A percentile compares a stretch with the other conserved stretches of the same genome.
Evolutionary conservation across 306 rosid species (phyloP).

Genomic region (Dalbergia oliveri): DNA sequence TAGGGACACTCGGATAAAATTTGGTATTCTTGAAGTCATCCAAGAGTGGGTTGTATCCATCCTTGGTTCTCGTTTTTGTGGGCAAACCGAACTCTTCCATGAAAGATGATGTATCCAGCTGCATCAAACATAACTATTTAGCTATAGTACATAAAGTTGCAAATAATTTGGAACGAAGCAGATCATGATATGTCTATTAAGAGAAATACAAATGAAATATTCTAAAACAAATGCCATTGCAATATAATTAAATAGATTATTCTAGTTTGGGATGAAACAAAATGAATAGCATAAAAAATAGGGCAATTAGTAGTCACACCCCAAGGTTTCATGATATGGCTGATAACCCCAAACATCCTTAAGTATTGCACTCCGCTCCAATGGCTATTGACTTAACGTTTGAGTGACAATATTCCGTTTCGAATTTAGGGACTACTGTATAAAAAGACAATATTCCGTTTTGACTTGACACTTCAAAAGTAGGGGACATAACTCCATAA

Average conservation of each 20-base stretch:
- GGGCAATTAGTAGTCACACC: no score
- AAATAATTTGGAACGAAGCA: slow-evolving; percentile 16
- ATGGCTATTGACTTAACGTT: no score
- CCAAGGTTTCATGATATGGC: no score
- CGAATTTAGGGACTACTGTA: no score
- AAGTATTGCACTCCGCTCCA: no score
- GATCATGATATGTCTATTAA: neutral
- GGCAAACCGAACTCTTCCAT: slow-evolving; percentile 98
- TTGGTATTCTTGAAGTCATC: slow-evolving; percentile 96
- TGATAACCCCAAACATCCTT: no score
- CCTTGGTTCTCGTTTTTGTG: slow-evolving; percentile 83
- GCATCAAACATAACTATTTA: slow-evolving; percentile 43
- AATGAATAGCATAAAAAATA: neutral
- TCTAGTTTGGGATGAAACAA: neutral
- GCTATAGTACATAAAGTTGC: slow-evolving; percentile 9
- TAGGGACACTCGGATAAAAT: slow-evolving; percentile 86
- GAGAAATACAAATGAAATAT: neutral
- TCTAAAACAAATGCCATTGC: slow-evolving; percentile 17
- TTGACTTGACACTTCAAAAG: no score
- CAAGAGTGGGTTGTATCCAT: slow-evolving; percentile 90
- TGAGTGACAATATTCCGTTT: no score
- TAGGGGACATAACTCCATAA: no score
- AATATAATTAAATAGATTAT: neutral
- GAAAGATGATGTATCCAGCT: slow-evolving; percentile 96
- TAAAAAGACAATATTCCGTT: no score